Percentiles rank a stretch among this genome's conserved stretches.
phyloP scores from a whole-genome alignment of 345 rosid species.

The Eucalyptus marginata region DNA sequence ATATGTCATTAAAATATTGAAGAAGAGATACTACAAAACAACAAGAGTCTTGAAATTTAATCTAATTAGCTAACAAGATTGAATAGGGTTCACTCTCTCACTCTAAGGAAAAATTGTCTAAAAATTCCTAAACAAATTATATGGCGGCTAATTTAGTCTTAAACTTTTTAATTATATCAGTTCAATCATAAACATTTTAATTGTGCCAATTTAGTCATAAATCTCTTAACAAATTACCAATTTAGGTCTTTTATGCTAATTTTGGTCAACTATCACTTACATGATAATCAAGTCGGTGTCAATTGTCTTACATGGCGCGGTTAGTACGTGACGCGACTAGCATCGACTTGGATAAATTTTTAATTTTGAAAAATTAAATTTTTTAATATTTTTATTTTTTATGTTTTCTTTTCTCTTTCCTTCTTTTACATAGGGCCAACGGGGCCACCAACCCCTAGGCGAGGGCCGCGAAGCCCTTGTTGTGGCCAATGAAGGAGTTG shows the following conservation, averaged over 20 bases:
- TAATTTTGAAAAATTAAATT: no score
- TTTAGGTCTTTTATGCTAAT: no score
- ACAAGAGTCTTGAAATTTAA: background rate
- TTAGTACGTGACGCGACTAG: fast-evolving
- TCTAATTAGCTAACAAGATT: background rate
- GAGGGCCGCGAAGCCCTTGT: background rate
- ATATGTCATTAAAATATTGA: background rate
- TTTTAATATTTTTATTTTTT: no score
- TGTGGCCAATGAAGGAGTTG: background rate
- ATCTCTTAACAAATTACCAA: no score
- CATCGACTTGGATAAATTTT: fast-evolving
- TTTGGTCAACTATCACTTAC: background rate
- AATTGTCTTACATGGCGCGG: fast-evolving
- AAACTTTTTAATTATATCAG: fast-evolving
- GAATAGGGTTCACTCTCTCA: background rate
- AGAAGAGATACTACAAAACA: background rate
- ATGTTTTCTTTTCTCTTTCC: background rate
- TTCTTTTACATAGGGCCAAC: background rate
- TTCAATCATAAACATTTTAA: fast-evolving
- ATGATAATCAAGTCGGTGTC: background rate
- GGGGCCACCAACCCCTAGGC: background rate
- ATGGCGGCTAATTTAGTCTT: fast-evolving
- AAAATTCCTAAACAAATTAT: no score
- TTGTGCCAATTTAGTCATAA: no score
- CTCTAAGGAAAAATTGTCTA: background rate